Percentiles rank a stretch among this genome's conserved stretches.
phyloP scores from a whole-genome alignment of 805 yeast genomes.

The Candida andamanensis region DNA sequence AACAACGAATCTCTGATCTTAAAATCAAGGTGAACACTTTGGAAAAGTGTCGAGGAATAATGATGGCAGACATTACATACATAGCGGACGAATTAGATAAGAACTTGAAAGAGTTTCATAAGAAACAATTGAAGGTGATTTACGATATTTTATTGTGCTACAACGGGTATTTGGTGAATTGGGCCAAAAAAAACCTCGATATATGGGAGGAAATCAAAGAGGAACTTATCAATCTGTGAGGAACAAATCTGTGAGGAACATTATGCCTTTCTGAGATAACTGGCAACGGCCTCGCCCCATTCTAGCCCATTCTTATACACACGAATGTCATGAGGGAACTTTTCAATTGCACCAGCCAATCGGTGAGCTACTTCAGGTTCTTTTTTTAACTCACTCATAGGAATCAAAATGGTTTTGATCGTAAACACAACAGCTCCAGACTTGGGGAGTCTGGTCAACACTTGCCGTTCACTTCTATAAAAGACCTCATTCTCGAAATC shows the following conservation, averaged over 20 bases:
- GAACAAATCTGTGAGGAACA: neutral
- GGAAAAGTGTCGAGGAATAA: constrained; percentile 44
- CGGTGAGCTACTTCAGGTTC: constrained; percentile 41
- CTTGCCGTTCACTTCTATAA: constrained; percentile 41
- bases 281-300: constrained; percentile 67
- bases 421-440: constrained; percentile 37
- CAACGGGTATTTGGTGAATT: constrained; percentile 50
- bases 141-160: constrained; percentile 49
- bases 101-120: constrained; percentile 45
- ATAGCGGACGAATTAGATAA: constrained; percentile 43
- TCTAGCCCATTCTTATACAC: constrained; percentile 57
- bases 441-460: constrained; percentile 33
- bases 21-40: constrained; percentile 50
- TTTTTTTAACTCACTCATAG: constrained; percentile 26
- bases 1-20: constrained; percentile 45
- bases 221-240: constrained; percentile 24
- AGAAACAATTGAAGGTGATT: constrained; percentile 46
- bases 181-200: constrained; percentile 66
- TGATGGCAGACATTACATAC: constrained; percentile 36
- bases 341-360: constrained; percentile 57
- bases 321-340: constrained; percentile 54
- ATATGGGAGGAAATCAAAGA: constrained; percentile 61
- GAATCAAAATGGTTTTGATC: constrained; percentile 36
- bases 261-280: constrained; percentile 13
- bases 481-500: constrained; percentile 36